Evolutionary conservation across 345 rosid species (phyloP).

Genomic region (Xanthoceras sorbifolium): DNA sequence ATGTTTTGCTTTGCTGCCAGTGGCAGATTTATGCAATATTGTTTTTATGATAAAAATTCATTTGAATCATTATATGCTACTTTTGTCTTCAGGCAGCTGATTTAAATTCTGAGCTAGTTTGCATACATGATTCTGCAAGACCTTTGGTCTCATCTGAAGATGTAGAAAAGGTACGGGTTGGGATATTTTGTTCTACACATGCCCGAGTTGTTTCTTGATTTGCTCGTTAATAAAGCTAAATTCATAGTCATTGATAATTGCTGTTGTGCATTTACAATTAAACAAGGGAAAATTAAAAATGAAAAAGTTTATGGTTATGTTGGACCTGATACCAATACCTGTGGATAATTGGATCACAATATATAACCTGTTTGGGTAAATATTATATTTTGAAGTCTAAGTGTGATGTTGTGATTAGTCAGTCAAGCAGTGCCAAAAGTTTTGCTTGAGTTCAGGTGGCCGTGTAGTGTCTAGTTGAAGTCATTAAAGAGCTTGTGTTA

Average conservation of each 20-base stretch:
- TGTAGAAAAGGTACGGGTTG: conserved; percentile 62
- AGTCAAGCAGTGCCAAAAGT: not conserved
- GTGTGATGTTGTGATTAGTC: not conserved
- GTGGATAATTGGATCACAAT: not conserved
- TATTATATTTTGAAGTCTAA: not conserved
- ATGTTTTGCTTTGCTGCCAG: not conserved
- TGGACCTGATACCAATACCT: not conserved
- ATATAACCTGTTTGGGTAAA: not conserved
- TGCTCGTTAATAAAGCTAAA: not conserved
- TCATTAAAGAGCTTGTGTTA: not conserved
- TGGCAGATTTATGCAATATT: not conserved
- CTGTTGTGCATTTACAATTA: not conserved
- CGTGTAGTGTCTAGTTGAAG: not conserved
- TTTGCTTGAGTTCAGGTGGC: not conserved
- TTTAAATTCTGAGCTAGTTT: conserved; percentile 76
- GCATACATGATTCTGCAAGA: conserved; percentile 94
- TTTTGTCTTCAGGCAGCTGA: conserved; percentile 56
- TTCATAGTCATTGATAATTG: not conserved
- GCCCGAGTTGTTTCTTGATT: conserved; percentile 4
- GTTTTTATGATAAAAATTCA: not conserved
- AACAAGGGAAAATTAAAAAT: not conserved
- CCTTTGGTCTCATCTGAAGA: conserved; percentile 70
- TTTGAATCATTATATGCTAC: not conserved
- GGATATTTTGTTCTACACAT: not conserved
- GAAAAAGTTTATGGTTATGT: not conserved